Evolutionary conservation across 2,329 filamentous ascomycete species (phyloP).

Genomic region (Nothopassalora personata): DNA sequence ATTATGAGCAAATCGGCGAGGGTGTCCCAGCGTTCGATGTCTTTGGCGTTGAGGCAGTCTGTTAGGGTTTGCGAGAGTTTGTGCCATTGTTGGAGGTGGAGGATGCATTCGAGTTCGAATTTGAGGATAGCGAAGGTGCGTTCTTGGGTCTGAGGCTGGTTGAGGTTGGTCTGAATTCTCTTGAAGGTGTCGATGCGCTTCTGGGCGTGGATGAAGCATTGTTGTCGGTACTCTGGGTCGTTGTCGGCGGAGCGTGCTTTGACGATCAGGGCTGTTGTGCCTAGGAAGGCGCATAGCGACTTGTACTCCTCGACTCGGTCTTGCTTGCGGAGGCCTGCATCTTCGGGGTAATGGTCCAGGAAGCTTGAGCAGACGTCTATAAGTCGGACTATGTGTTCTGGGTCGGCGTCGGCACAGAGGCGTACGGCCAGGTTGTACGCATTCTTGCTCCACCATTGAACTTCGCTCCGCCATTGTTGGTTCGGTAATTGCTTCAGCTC

Average conservation of each 20-base stretch:
- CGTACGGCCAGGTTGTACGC: conserved; percentile 72
- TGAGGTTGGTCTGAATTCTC: conserved; percentile 32
- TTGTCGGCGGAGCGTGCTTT: conserved; percentile 45
- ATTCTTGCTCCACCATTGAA: conserved; percentile 80
- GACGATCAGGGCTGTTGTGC: conserved; percentile 41
- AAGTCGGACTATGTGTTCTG: conserved; percentile 53
- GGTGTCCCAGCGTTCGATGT: conserved; percentile 39
- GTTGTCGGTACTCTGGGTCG: conserved; percentile 45
- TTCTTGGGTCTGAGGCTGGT: conserved; percentile 39
- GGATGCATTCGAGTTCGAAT: conserved; percentile 73
- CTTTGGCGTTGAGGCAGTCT: conserved; percentile 26
- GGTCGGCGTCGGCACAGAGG: conserved; percentile 54
- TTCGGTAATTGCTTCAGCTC: conserved; percentile 34
- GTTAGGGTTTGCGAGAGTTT: conserved; percentile 57
- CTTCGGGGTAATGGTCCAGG: conserved; percentile 21
- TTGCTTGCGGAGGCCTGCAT: conserved; percentile 9
- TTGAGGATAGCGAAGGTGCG: conserved; percentile 57
- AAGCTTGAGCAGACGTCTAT: conserved; percentile 39
- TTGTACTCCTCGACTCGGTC: conserved; percentile 48
- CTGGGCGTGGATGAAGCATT: conserved; percentile 58
- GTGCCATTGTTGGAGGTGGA: conserved; percentile 63
- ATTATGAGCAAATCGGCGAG: conserved; percentile 45
- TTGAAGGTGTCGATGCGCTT: conserved; percentile 56
- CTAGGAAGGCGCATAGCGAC: conserved; percentile 67
- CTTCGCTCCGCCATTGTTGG: conserved; percentile 51